phyloP scores from a whole-genome alignment of 2,329 filamentous ascomycete species.

The Colletotrichum theobromicola region DNA sequence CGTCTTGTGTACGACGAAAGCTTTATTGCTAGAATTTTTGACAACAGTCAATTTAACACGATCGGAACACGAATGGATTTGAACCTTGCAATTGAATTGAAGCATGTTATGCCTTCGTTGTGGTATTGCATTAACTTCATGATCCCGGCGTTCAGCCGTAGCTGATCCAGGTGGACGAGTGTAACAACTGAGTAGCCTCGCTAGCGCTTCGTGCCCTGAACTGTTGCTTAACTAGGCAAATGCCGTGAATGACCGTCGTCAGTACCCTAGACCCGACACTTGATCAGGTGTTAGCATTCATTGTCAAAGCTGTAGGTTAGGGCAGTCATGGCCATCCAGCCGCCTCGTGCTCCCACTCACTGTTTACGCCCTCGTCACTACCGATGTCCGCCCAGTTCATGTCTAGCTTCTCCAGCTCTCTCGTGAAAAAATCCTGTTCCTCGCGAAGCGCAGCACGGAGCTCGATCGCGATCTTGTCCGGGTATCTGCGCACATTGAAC shows the following conservation, averaged over 20 bases:
- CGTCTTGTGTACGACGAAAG: background rate
- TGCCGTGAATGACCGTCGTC: background rate
- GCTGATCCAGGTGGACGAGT: background rate
- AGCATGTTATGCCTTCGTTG: background rate
- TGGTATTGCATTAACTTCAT: background rate
- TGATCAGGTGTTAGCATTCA: slow-evolving; percentile 6
- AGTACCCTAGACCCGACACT: slow-evolving; percentile 21
- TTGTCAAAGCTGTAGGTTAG: background rate
- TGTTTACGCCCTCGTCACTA: slow-evolving; percentile 31
- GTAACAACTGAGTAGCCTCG: background rate
- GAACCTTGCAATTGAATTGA: background rate
- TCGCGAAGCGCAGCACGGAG: slow-evolving; percentile 66
- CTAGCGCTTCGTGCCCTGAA: background rate
- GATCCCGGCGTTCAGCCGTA: background rate
- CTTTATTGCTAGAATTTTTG: background rate
- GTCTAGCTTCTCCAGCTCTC: slow-evolving; percentile 78
- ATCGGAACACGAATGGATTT: background rate
- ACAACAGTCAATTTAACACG: background rate
- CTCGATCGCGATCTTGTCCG: slow-evolving; percentile 73
- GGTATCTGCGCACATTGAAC: slow-evolving; percentile 86
- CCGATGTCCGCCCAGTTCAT: slow-evolving; percentile 50
- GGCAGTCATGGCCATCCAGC: slow-evolving; percentile 16
- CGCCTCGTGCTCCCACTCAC: slow-evolving; percentile 28
- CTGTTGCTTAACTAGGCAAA: background rate
- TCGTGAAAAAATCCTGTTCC: slow-evolving; percentile 80